phyloP scores from a whole-genome alignment of 441 rosid genomes.

The Aleurites moluccanus region DNA sequence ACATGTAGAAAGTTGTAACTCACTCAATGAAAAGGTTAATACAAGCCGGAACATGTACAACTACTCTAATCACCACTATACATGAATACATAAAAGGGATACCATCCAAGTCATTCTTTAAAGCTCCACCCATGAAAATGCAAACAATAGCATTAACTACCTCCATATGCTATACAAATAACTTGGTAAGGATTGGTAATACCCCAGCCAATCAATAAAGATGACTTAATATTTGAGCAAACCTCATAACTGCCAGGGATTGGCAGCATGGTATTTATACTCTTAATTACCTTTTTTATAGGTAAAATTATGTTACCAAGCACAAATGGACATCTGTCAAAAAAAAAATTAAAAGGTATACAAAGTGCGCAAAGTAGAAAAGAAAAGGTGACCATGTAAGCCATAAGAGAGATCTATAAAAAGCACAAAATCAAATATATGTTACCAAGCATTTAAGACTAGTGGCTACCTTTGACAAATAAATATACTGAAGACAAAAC shows the following conservation, averaged over 20 bases:
- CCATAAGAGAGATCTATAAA: neutral
- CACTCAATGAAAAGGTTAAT: neutral
- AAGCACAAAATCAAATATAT: neutral
- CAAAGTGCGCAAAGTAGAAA: neutral
- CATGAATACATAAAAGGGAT: neutral
- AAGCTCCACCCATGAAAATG: neutral
- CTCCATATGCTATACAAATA: neutral
- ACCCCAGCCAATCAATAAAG: neutral
- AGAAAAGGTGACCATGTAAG: neutral
- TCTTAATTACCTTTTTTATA: neutral
- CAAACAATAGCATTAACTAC: neutral
- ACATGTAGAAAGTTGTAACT: neutral
- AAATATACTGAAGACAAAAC: neutral
- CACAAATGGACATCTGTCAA: neutral
- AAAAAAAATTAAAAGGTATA: neutral
- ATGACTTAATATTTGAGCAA: neutral
- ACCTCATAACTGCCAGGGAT: neutral
- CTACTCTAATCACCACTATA: neutral
- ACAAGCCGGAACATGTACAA: neutral
- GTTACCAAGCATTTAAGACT: neutral
- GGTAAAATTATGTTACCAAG: neutral
- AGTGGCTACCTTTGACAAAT: neutral
- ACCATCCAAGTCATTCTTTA: neutral
- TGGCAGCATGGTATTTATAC: neutral
- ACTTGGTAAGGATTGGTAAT: neutral